Conservation (phyloP, 148 eudicot species). For the Cornus florida region DNA sequence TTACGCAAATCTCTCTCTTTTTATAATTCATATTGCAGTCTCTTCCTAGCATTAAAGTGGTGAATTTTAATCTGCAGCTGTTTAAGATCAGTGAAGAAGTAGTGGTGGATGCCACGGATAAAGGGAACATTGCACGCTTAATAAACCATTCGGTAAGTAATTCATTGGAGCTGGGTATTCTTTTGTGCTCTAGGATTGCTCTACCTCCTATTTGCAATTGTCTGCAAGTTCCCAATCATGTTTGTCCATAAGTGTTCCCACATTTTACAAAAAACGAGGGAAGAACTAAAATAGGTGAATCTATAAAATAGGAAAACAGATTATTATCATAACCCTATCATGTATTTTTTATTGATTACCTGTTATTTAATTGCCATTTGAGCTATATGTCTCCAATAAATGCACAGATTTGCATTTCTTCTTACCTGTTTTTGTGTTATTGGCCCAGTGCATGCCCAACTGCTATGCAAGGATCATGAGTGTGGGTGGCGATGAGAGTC, state of each 20-base stretch:
- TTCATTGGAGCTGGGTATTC: not conserved
- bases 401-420: conserved; percentile 5
- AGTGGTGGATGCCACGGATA: conserved; percentile 93
- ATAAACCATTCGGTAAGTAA: conserved; percentile 90
- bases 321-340: too few species aligned
- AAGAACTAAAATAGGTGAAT: not conserved
- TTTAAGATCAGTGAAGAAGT: conserved; percentile 97
- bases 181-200: not conserved
- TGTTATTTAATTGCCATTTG: not conserved
- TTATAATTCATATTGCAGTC: not conserved
- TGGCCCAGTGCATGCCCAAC: conserved; percentile 69
- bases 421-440: conserved; percentile 2
- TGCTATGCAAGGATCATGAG: conserved; percentile 89
- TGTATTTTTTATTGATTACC: too few species aligned
- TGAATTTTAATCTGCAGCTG: conserved; percentile 51
- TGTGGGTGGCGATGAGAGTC: conserved; percentile 76
- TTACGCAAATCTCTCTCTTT: not conserved
- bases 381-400: not conserved
- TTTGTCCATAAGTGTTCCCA: not conserved
- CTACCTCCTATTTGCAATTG: not conserved
- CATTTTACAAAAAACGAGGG: not conserved
- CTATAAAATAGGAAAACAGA: too few species aligned
- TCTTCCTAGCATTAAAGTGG: not conserved
- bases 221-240: not conserved
- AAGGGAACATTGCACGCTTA: conserved; percentile 94